Percentiles rank a stretch among this genome's conserved stretches.
Conservation (phyloP, 345 rosid genomes). For the Carallia pectinifolia region DNA sequence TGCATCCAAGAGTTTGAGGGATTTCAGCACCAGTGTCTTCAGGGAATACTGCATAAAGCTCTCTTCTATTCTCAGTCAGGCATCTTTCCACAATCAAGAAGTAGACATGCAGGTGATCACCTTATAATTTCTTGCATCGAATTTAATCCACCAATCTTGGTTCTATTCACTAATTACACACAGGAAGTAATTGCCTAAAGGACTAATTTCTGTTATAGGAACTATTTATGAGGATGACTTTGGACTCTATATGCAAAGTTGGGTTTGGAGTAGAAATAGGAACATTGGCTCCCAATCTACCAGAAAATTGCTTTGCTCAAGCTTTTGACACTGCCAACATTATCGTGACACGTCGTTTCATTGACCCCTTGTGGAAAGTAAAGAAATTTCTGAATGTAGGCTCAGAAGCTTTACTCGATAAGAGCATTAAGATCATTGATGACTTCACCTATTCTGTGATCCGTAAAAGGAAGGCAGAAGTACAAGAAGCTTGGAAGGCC, state of each 20-base stretch:
- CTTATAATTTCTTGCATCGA: too few relatives aligned
- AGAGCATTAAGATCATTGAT: constrained; percentile 64
- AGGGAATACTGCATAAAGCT: constrained; percentile 83
- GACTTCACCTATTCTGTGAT: constrained; percentile 86
- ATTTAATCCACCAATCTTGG: too few relatives aligned
- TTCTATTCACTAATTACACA: too few relatives aligned
- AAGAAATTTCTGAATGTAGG: constrained; percentile 72
- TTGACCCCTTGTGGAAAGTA: constrained; percentile 83
- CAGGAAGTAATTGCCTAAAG: too few relatives aligned
- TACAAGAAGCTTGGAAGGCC: constrained; percentile 36
- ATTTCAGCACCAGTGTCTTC: constrained; percentile 82
- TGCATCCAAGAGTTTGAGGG: constrained; percentile 92
- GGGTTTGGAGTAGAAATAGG: constrained; percentile 97
- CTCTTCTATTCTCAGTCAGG: constrained; percentile 55
- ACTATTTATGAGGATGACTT: constrained; percentile 84
- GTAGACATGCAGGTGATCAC: constrained; percentile 77
- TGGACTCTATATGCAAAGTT: constrained; percentile 91
- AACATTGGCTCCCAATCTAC: constrained; percentile 63
- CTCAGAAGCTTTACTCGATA: constrained; percentile 81
- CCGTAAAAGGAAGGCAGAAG: constrained; percentile 65
- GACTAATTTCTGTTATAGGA: constrained; percentile 38
- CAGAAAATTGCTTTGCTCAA: constrained; percentile 70
- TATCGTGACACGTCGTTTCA: constrained; percentile 80
- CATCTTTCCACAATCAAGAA: constrained; percentile 47
- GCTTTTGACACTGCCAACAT: constrained; percentile 86